These are phyloP conservation scores for Neospermospora avenae DNA, from an alignment of 2,329 filamentous ascomycete species.

Conservation along the genomic window DNA sequence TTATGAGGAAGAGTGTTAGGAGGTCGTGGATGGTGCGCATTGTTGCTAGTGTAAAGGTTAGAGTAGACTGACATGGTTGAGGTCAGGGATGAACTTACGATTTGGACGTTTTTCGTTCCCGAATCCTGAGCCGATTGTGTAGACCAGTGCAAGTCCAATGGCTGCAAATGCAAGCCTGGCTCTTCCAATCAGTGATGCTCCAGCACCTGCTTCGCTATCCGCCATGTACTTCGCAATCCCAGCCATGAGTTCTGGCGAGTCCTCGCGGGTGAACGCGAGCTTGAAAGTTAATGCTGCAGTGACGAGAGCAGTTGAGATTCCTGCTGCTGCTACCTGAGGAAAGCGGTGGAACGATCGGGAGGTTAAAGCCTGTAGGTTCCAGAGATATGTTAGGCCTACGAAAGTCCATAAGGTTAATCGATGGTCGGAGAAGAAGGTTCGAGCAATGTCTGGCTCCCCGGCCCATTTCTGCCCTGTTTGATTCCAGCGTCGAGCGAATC, in stretches of 20 bases:
- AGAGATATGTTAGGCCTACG: slow-evolving; percentile 65
- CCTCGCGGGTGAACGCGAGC: slow-evolving; percentile 79
- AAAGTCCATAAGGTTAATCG: slow-evolving; percentile 71
- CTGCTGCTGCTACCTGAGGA: slow-evolving; percentile 29
- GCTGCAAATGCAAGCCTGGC: slow-evolving; percentile 48
- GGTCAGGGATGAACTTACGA: slow-evolving; percentile 16
- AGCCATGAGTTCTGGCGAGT: slow-evolving; percentile 77
- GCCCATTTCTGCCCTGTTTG: slow-evolving; percentile 96
- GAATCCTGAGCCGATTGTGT: slow-evolving; percentile 44
- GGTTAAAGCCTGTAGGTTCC: slow-evolving; percentile 37
- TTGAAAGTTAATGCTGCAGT: slow-evolving; percentile 76
- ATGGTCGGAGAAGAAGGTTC: slow-evolving; percentile 61
- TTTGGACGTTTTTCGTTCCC: slow-evolving; percentile 22
- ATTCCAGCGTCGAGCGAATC: slow-evolving; percentile 80
- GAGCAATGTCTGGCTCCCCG: slow-evolving; percentile 84
- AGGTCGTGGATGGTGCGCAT: slow-evolving; percentile 60
- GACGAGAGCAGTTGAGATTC: slow-evolving; percentile 42
- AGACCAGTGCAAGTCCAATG: slow-evolving; percentile 37
- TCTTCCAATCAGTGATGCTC: slow-evolving; percentile 29
- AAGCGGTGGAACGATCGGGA: slow-evolving; percentile 28
- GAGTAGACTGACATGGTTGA: no score
- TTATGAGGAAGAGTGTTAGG: slow-evolving; percentile 75
- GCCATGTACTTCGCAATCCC: slow-evolving; percentile 36
- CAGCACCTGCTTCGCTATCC: slow-evolving; percentile 21
- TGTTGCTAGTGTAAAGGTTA: slow-evolving; percentile 23